Percentiles rank a stretch among this genome's conserved stretches.
These are phyloP conservation scores for Fusarium stilboides DNA, from an alignment of 2,329 filamentous ascomycete species.

Conservation along the genomic window DNA sequence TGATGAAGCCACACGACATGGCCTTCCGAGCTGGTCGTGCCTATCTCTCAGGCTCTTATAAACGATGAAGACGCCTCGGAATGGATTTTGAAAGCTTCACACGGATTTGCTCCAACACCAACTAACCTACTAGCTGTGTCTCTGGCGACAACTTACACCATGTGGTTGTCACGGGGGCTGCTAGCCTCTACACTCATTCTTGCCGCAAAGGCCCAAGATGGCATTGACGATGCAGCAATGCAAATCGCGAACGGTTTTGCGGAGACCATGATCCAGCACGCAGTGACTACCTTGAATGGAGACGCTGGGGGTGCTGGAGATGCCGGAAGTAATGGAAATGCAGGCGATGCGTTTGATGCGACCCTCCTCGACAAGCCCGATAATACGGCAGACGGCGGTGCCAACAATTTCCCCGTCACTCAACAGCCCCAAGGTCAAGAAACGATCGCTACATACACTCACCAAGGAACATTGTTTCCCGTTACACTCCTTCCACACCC, in stretches of 20 bases:
- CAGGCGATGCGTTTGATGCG: constrained; percentile 29
- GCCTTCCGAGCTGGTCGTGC: background rate
- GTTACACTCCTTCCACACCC: constrained; percentile 35
- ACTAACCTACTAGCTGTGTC: constrained; percentile 29
- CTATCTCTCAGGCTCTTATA: constrained; percentile 26
- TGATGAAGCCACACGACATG: constrained; percentile 27
- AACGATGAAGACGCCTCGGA: constrained; percentile 13
- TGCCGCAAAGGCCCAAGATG: constrained; percentile 31
- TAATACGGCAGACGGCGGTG: constrained; percentile 1
- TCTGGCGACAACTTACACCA: constrained; percentile 37
- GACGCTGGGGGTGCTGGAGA: constrained; percentile 18
- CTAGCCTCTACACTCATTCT: constrained; percentile 39
- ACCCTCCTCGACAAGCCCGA: constrained; percentile 17
- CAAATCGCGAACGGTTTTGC: constrained; percentile 33
- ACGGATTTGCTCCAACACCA: constrained; percentile 22
- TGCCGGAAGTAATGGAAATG: constrained; percentile 14
- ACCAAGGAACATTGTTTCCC: constrained; percentile 25
- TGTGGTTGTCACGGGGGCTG: constrained; percentile 44
- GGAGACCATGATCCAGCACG: constrained; percentile 28
- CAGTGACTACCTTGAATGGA: constrained; percentile 25
- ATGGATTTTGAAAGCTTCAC: background rate
- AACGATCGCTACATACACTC: constrained; percentile 25
- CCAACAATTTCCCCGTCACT: constrained; percentile 10
- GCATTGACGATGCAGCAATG: constrained; percentile 26
- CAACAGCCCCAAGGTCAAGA: constrained; percentile 6